Evolutionary conservation across 345 rosid species (phyloP).

Genomic region (Gossypium sturtianum): DNA sequence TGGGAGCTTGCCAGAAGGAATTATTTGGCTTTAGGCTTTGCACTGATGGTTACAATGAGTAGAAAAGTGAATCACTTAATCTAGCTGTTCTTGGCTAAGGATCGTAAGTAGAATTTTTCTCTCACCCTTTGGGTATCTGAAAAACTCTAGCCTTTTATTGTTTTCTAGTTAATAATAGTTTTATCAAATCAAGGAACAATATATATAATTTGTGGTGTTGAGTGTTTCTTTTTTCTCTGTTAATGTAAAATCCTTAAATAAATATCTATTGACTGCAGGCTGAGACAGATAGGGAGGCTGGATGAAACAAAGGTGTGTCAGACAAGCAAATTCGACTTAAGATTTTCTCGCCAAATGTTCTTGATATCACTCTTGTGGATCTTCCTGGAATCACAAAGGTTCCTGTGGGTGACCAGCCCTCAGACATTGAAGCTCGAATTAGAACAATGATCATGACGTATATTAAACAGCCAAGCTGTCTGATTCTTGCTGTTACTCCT

Average conservation of each 20-base stretch:
- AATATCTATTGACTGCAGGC: slow-evolving; percentile 35
- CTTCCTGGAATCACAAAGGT: slow-evolving; percentile 95
- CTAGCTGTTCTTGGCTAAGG: neutral
- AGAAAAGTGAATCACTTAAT: neutral
- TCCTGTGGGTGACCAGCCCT: slow-evolving; percentile 94
- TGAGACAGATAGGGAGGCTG: slow-evolving; percentile 80
- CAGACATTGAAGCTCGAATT: slow-evolving; percentile 86
- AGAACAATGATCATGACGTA: slow-evolving; percentile 94
- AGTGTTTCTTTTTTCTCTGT: no score
- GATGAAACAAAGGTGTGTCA: slow-evolving; percentile 83
- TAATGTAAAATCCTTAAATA: neutral
- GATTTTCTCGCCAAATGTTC: slow-evolving; percentile 86
- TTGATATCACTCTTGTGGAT: slow-evolving; percentile 89
- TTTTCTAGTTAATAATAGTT: neutral
- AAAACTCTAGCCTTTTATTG: neutral
- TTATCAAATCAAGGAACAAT: neutral
- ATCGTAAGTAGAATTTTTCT: neutral
- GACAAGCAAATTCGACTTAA: slow-evolving; percentile 84
- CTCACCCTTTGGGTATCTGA: neutral
- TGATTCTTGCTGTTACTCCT: slow-evolving; percentile 83
- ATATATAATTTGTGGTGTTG: neutral
- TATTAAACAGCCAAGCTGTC: slow-evolving; percentile 72
- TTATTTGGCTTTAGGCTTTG: neutral
- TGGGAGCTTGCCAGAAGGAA: slow-evolving; percentile 2
- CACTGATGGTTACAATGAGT: neutral